Evolutionary conservation across 345 rosid genomes (phyloP).

Genomic region (Rubroshorea leprosula): DNA sequence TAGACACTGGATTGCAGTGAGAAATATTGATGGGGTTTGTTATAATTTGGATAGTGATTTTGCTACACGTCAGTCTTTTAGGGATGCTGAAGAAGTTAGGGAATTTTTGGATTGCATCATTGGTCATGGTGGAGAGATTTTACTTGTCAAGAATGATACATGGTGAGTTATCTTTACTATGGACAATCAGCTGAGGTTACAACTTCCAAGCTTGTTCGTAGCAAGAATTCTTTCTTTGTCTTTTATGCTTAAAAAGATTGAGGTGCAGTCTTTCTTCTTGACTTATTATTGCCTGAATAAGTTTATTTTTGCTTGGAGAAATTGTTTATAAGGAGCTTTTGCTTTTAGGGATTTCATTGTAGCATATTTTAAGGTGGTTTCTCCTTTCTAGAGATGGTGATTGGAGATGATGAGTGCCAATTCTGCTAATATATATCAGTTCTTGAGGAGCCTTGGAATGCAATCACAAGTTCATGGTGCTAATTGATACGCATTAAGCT

Average conservation of each 20-base stretch:
- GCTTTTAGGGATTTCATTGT: background rate
- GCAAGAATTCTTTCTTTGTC: too few species aligned
- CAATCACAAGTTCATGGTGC: too few species aligned
- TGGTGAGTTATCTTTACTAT: constrained; percentile 22
- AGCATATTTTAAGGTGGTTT: background rate
- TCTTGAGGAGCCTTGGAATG: background rate
- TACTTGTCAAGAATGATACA: constrained; percentile 53
- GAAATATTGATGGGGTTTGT: constrained; percentile 71
- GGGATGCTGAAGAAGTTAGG: constrained; percentile 38
- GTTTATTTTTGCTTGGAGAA: background rate
- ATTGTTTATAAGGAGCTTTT: background rate
- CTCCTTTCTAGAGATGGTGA: background rate
- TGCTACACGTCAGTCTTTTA: constrained; percentile 33
- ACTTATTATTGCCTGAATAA: background rate
- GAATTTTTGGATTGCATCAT: constrained; percentile 54
- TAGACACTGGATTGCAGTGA: constrained; percentile 84
- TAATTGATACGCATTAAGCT: too few species aligned
- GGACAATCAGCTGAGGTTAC: background rate
- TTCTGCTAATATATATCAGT: background rate
- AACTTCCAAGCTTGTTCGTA: too few species aligned
- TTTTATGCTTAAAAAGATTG: background rate
- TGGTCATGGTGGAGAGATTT: constrained; percentile 52
- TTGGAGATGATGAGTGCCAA: background rate
- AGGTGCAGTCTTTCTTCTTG: constrained; percentile 3
- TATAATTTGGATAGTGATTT: constrained; percentile 92